Conservation (phyloP, 2,329 filamentous ascomycete genomes). For the Corinectria fuckeliana region DNA sequence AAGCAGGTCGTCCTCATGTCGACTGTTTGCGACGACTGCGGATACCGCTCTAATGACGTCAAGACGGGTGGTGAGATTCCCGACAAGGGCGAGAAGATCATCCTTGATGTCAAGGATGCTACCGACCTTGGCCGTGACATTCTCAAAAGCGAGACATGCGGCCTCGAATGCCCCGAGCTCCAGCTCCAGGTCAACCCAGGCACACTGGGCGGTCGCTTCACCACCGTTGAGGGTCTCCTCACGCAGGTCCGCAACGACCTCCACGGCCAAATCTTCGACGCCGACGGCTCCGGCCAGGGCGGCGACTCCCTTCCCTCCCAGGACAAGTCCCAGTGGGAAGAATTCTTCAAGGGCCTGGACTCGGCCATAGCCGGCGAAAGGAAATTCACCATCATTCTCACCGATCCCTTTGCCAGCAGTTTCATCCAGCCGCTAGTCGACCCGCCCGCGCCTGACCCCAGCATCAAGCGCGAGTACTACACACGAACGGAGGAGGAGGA, state of each 20-base stretch:
- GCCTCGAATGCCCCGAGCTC: constrained; percentile 85
- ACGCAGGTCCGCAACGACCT: constrained; percentile 93
- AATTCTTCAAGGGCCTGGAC: constrained; percentile 80
- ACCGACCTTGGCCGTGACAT: constrained; percentile 90
- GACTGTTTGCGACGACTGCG: constrained; percentile 89
- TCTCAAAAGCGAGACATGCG: constrained; percentile 93
- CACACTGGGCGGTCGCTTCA: constrained; percentile 94
- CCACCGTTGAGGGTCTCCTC: constrained; percentile 91
- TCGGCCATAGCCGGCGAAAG: constrained; percentile 80
- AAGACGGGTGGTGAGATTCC: constrained; percentile 96
- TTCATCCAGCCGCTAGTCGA: constrained; percentile 92
- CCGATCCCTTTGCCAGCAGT: constrained; percentile 89
- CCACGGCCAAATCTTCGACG: constrained; percentile 84
- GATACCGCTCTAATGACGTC: constrained; percentile 94
- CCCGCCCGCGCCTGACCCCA: constrained; percentile 71
- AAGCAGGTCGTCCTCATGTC: constrained; percentile 97
- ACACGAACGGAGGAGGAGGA: constrained; percentile 89
- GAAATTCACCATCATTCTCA: constrained; percentile 82
- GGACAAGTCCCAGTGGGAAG: constrained; percentile 75
- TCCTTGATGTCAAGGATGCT: constrained; percentile 69
- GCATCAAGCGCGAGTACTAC: constrained; percentile 84
- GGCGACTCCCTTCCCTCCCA: constrained; percentile 77
- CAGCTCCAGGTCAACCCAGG: constrained; percentile 88
- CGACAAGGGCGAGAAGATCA: constrained; percentile 83
- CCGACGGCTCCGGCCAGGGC: constrained; percentile 63